These are phyloP conservation scores for Rhododendron kiyosumense DNA, from an alignment of 148 eudicot species.

Conservation along the genomic window DNA sequence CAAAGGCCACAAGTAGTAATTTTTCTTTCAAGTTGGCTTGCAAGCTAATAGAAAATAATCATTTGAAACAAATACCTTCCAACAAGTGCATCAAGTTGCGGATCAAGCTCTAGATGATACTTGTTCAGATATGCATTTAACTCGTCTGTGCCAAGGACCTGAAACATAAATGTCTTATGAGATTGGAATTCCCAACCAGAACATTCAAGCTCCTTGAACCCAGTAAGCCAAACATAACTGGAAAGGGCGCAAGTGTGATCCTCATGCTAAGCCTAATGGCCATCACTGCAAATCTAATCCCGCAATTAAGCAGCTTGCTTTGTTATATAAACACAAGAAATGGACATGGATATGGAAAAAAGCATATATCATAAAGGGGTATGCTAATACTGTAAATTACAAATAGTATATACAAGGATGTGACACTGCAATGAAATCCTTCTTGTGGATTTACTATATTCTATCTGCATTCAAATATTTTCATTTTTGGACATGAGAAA, in stretches of 20 bases:
- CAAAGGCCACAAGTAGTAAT: background rate
- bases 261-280: background rate
- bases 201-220: background rate
- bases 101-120: slow-evolving; percentile 36
- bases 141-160: slow-evolving; percentile 47
- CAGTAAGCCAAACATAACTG: background rate
- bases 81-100: slow-evolving; percentile 41
- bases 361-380: background rate
- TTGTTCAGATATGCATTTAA: slow-evolving; percentile 38
- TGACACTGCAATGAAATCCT: background rate
- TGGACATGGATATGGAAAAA: background rate
- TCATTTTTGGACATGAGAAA: background rate
- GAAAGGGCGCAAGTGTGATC: background rate
- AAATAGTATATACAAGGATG: background rate
- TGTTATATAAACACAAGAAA: background rate
- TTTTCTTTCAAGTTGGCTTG: background rate
- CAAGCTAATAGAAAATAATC: background rate
- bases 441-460: background rate
- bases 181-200: background rate
- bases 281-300: background rate
- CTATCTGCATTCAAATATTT: background rate
- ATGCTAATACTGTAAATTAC: background rate
- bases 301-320: background rate
- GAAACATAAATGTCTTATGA: background rate
- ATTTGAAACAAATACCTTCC: slow-evolving; percentile 21